Evolutionary conservation across 805 yeast genomes (phyloP).

Genomic region (Suhomyces faveliae): DNA sequence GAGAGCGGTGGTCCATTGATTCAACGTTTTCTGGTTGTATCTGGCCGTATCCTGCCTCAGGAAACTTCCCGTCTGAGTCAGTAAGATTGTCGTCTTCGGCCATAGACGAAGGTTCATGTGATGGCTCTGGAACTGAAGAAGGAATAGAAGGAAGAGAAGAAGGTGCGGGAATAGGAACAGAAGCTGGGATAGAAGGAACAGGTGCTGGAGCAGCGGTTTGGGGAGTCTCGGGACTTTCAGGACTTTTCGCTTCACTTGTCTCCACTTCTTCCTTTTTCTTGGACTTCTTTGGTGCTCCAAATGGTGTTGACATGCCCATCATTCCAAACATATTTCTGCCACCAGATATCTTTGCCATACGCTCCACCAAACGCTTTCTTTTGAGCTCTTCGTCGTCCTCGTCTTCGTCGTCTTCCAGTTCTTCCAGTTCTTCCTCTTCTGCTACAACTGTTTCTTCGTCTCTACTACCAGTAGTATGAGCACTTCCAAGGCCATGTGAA

Average conservation of each 20-base stretch:
- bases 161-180: neutral
- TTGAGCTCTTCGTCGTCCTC: constrained; percentile 76
- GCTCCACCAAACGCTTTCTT: constrained; percentile 74
- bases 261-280: constrained; percentile 3
- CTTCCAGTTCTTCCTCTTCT: constrained; percentile 10
- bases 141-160: neutral
- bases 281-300: constrained; percentile 23
- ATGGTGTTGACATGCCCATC: constrained; percentile 54
- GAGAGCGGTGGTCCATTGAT: constrained; percentile 7
- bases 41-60: constrained; percentile 12
- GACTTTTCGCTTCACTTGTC: neutral
- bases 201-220: neutral
- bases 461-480: constrained; percentile 6
- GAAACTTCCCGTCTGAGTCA: constrained; percentile 16
- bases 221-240: no score
- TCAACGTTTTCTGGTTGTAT: constrained; percentile 7
- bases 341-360: constrained; percentile 96
- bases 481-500: neutral
- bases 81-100: constrained; percentile 25
- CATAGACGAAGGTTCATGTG: constrained; percentile 11
- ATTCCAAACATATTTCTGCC: constrained; percentile 77
- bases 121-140: constrained; percentile 4
- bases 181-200: neutral
- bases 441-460: constrained; percentile 16
- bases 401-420: constrained; percentile 49